phyloP scores from a whole-genome alignment of 2,329 filamentous ascomycete species.

The Ophiosphaerella korrae region DNA sequence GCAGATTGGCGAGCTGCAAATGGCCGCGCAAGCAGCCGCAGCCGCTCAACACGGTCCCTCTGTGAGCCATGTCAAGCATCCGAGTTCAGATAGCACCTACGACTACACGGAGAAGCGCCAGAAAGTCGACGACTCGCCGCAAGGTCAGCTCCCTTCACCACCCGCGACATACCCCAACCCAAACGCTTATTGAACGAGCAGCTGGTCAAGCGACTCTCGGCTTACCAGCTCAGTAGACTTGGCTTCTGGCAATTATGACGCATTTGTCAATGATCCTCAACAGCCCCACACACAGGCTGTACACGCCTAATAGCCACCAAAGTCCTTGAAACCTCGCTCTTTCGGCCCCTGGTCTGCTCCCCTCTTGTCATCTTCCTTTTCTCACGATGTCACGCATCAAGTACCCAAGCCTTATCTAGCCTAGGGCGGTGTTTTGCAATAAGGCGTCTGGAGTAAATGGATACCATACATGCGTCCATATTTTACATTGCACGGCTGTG shows the following conservation, averaged over 20 bases:
- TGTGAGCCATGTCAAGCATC: slow-evolving; percentile 39
- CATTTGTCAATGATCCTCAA: slow-evolving; percentile 26
- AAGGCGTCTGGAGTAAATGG: slow-evolving; percentile 20
- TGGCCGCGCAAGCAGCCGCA: slow-evolving; percentile 45
- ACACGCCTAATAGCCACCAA: slow-evolving; percentile 5
- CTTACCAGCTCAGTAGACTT: slow-evolving; percentile 30
- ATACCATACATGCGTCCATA: slow-evolving; percentile 3
- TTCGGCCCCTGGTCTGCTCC: not conserved
- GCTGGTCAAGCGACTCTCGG: slow-evolving; percentile 28
- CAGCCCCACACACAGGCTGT: slow-evolving; percentile 18
- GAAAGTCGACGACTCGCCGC: slow-evolving; percentile 39
- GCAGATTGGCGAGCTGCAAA: slow-evolving; percentile 46
- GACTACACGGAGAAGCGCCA: slow-evolving; percentile 44
- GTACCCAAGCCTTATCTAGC: slow-evolving; percentile 17
- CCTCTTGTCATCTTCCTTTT: slow-evolving; percentile 1
- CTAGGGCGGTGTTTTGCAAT: slow-evolving; percentile 17
- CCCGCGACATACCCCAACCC: slow-evolving; percentile 25
- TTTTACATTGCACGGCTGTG: not conserved
- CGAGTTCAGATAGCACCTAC: slow-evolving; percentile 37
- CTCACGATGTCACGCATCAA: slow-evolving; percentile 26
- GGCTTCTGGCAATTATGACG: slow-evolving; percentile 21
- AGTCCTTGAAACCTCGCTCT: slow-evolving; percentile 1
- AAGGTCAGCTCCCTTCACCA: slow-evolving; percentile 40
- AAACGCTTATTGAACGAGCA: slow-evolving; percentile 41
- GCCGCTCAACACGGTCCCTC: slow-evolving; percentile 41